Percentiles rank a stretch among this genome's conserved stretches.
Evolutionary conservation across 2,329 filamentous ascomycete species (phyloP).

Genomic region (Aspergillus pseudotamarii): DNA sequence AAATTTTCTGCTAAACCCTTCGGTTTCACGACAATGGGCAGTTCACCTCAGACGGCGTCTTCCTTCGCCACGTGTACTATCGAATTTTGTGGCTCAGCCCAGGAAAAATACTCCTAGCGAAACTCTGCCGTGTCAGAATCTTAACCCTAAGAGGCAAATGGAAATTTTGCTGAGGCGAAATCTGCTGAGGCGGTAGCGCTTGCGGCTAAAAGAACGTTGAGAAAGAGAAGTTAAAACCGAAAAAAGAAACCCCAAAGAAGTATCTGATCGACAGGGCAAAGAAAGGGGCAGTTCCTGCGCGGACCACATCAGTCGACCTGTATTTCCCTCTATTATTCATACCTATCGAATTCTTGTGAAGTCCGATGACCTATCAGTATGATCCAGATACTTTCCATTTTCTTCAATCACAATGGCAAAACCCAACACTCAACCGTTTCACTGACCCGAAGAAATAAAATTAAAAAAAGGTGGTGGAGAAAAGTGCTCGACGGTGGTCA

Average conservation of each 20-base stretch:
- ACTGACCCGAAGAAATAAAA: neutral
- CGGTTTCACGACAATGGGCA: neutral
- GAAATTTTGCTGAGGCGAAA: neutral
- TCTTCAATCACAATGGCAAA: neutral
- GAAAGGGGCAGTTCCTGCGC: neutral
- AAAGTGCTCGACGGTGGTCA: neutral
- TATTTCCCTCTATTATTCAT: neutral
- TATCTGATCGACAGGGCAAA: conserved; percentile 2
- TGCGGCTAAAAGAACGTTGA: conserved; percentile 1
- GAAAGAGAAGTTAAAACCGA: neutral
- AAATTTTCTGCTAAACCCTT: neutral
- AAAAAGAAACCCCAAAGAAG: neutral
- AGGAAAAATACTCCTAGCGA: neutral
- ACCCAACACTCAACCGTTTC: conserved; percentile 1
- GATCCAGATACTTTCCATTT: neutral
- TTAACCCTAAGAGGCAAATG: conserved; percentile 1
- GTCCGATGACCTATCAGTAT: neutral
- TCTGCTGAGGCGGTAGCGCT: conserved; percentile 3
- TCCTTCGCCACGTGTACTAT: neutral
- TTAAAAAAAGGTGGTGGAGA: neutral
- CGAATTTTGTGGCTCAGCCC: neutral
- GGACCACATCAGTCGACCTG: neutral
- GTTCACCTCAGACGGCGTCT: neutral
- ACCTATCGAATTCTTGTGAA: neutral
- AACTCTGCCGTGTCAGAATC: neutral